Evolutionary conservation across 306 rosid species (phyloP).

Genomic region (Sicyos baderoa): DNA sequence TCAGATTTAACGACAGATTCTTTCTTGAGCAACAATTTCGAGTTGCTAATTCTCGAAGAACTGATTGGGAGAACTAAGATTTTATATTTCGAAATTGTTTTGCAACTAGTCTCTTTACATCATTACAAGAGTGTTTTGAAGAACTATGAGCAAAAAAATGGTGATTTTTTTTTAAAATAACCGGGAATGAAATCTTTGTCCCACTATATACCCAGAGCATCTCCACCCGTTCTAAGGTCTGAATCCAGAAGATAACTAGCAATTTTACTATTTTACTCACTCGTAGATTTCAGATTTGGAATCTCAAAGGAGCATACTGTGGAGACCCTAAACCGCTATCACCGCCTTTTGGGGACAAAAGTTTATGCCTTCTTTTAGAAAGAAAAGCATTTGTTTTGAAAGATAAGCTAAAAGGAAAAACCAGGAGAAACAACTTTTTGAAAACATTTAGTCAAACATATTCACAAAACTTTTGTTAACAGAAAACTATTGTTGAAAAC

Average conservation of each 20-base stretch:
- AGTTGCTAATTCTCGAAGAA: neutral
- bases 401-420: neutral
- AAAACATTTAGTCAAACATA: neutral
- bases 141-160: neutral
- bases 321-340: too few species aligned
- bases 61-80: neutral
- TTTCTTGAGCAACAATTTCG: conserved; percentile 22
- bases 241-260: too few species aligned
- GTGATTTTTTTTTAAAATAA: neutral
- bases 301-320: too few species aligned
- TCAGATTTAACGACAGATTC: conserved; percentile 6
- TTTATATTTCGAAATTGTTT: neutral
- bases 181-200: too few species aligned
- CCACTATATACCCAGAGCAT: too few species aligned
- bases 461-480: neutral
- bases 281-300: too few species aligned
- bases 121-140: neutral
- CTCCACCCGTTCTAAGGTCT: too few species aligned
- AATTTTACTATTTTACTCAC: too few species aligned
- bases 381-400: neutral
- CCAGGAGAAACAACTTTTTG: neutral
- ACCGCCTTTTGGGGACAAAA: too few species aligned
- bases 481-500: neutral
- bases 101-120: neutral
- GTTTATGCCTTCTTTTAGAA: too few species aligned